Evolutionary conservation across 768 basidiomycete genomes (phyloP).

Genomic region (Amanita pseudoporphyria): DNA sequence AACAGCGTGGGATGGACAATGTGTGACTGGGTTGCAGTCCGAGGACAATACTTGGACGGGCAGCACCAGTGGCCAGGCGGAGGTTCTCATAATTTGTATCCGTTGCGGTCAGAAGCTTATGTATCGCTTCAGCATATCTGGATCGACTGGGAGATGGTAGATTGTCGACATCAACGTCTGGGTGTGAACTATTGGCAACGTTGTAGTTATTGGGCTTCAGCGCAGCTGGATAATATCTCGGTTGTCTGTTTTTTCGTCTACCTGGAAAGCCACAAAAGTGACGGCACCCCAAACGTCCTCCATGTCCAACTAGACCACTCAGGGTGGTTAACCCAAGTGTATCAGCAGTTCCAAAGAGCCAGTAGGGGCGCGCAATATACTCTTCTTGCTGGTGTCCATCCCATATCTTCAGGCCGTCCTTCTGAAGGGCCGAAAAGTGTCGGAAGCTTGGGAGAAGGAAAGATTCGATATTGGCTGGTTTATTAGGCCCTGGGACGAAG

Average conservation of each 20-base stretch:
- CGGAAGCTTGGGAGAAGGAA: too few relatives aligned
- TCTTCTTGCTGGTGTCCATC: too few relatives aligned
- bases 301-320: too few relatives aligned
- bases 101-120: not conserved
- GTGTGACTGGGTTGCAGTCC: not conserved
- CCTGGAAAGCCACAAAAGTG: not conserved
- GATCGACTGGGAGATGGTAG: not conserved
- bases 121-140: not conserved
- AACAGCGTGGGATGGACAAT: slow-evolving; percentile 5
- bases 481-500: too few relatives aligned
- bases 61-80: not conserved
- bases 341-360: too few relatives aligned
- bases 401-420: too few relatives aligned
- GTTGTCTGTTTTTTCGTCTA: not conserved
- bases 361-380: too few relatives aligned
- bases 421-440: too few relatives aligned
- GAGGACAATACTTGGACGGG: not conserved
- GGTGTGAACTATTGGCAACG: not conserved
- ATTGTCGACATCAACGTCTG: slow-evolving; percentile 2
- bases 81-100: not conserved
- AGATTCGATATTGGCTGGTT: too few relatives aligned
- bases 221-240: not conserved
- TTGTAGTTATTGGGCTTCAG: not conserved
- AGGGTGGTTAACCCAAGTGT: too few relatives aligned
- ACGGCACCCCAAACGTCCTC: not conserved